phyloP scores from a whole-genome alignment of 148 eudicot genomes.

The Silene latifolia region DNA sequence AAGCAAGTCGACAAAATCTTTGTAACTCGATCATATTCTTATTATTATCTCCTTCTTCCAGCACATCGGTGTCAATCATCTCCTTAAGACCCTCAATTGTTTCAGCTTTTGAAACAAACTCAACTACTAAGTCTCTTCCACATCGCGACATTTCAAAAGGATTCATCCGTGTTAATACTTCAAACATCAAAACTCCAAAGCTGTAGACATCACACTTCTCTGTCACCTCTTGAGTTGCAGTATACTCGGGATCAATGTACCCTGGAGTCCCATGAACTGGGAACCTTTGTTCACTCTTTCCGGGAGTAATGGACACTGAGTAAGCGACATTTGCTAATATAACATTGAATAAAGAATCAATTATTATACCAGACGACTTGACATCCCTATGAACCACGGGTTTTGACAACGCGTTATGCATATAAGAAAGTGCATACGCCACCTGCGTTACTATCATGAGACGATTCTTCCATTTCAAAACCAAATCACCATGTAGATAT shows the following conservation, averaged over 20 bases:
- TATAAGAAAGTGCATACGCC: slow-evolving; percentile 32
- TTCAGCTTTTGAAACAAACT: slow-evolving; percentile 18
- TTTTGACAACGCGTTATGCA: slow-evolving; percentile 30
- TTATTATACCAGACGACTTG: slow-evolving; percentile 17
- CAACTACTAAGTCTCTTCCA: slow-evolving; percentile 17
- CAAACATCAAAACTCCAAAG: slow-evolving; percentile 27
- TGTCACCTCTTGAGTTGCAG: slow-evolving; percentile 13
- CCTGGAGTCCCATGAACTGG: slow-evolving; percentile 23
- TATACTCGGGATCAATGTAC: slow-evolving; percentile 32
- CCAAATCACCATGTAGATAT: slow-evolving; percentile 12
- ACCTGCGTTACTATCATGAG: slow-evolving; percentile 23
- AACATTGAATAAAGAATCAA: slow-evolving; percentile 19
- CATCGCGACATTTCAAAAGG: slow-evolving; percentile 4
- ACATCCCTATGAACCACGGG: slow-evolving; percentile 34
- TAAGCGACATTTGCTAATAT: slow-evolving; percentile 22
- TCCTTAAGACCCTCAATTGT: not conserved
- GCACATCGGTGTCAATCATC: slow-evolving; percentile 19
- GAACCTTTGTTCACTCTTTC: slow-evolving; percentile 11
- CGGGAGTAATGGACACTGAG: slow-evolving; percentile 22
- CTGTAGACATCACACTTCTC: slow-evolving; percentile 31
- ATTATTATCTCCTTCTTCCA: slow-evolving; percentile 22
- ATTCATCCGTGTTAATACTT: slow-evolving; percentile 15
- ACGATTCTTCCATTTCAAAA: slow-evolving; percentile 20
- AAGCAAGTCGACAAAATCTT: slow-evolving; percentile 16
- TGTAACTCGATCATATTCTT: slow-evolving; percentile 13